Base-by-base conservation (phyloP, 192 early-diverging fungal genomes). In the Ambispora gerdemannii region DNA sequence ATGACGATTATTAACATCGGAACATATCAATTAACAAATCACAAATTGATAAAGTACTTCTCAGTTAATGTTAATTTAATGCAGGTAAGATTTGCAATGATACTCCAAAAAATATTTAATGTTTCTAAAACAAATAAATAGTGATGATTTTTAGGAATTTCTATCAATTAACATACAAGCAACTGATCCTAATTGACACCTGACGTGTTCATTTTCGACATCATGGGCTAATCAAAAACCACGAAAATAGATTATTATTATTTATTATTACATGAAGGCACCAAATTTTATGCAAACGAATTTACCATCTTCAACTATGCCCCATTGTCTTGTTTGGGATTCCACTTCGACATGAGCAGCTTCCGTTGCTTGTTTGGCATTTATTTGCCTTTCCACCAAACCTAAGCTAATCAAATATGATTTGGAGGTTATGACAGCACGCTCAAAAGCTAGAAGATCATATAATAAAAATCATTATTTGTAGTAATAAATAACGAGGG, bases 241-340 rank as follows among this genome's bases (percentile, higher is more conserved):
- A 56, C 71, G 47, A 31, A 15, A 50, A 32, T 8, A 64, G 3
- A 58, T 4, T 58, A 11, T 58, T 17, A n/a, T 11, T n/a, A 58
- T 24, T 24, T 1, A 58, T 58, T 24, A 1, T 58, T 11, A 1
- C 17, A 10, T 47, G 6, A 47, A 47, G 43, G 17, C 3, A 58
- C n/a, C 0, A 24, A 24, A 1, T 58, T 58, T 4, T 58, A 25
- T 17, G 2, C 22, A 4, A 66, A 43, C 28, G 2, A 24, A 61
- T 63, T 56, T 50, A 77, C 82, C 81, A 43, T 78, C 79, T 33
- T 79, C 77, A 6, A 85, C 64, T 35, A 78, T 69, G 31, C 96
- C 96, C 95, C 94, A 98, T 35, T 83, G 83, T 34, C 88, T 82
- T 43, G 93, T 97, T 81, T 98, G 96, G 17, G 92, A 81, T 72